Evolutionary conservation across 1,284 basidiomycete genomes (phyloP).

Genomic region (Moniliella sp.): DNA sequence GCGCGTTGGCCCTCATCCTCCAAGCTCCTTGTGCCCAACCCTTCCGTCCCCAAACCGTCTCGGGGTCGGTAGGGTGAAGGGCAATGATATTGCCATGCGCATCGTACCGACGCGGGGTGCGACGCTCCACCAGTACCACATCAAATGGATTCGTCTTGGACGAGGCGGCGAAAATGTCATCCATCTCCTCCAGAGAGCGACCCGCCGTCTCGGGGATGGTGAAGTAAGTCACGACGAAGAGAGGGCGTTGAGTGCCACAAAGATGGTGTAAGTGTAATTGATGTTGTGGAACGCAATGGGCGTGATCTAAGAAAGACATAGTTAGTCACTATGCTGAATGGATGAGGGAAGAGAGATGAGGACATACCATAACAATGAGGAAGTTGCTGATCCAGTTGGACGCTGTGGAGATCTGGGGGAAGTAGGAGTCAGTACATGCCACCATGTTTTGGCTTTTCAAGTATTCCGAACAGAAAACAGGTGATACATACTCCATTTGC

Average conservation of each 20-base stretch:
- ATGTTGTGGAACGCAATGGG: not conserved
- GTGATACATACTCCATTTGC: slow-evolving; percentile 18
- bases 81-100: not conserved
- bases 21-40: no score
- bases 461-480: no score
- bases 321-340: no score
- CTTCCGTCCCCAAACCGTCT: no score
- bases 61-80: no score
- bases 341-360: no score
- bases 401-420: slow-evolving; percentile 1
- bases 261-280: slow-evolving; percentile 35
- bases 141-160: slow-evolving; percentile 16
- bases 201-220: slow-evolving; percentile 32
- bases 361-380: slow-evolving; percentile 40
- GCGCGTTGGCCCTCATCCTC: no score
- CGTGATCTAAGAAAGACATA: no score
- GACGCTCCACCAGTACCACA: slow-evolving; percentile 16
- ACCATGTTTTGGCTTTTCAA: no score
- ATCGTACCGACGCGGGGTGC: slow-evolving; percentile 23
- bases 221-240: slow-evolving; percentile 36
- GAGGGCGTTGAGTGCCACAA: slow-evolving; percentile 30
- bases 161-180: slow-evolving; percentile 14
- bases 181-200: slow-evolving; percentile 21
- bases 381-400: slow-evolving; percentile 18
- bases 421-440: no score